A percentile compares a stretch with the other conserved stretches of the same genome.
Evolutionary conservation across 2,329 filamentous ascomycete genomes (phyloP).

Genomic region (Fusarium luffae): DNA sequence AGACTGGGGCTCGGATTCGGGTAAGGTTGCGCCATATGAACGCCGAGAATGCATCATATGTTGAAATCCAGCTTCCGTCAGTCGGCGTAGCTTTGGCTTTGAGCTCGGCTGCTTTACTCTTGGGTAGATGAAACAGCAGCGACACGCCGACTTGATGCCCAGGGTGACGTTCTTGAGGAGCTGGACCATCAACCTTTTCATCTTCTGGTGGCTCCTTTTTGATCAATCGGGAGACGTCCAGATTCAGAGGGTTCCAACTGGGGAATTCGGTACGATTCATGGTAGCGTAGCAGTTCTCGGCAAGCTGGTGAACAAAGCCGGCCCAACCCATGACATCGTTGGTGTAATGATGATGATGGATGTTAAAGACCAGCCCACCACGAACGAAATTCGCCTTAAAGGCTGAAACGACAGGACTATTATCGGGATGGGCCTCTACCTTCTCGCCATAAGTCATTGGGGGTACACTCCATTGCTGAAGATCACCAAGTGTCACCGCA

Average conservation of each 20-base stretch:
- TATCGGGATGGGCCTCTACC: conserved; percentile 51
- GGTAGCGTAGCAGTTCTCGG: conserved; percentile 55
- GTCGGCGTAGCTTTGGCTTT: conserved; percentile 51
- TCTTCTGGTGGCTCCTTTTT: conserved; percentile 45
- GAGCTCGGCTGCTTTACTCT: conserved; percentile 55
- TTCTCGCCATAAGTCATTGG: conserved; percentile 55
- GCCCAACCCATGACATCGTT: conserved; percentile 58
- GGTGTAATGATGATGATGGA: conserved; percentile 56
- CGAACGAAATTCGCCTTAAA: conserved; percentile 57
- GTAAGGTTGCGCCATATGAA: conserved; percentile 56
- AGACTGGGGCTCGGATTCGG: conserved; percentile 49
- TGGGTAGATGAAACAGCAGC: conserved; percentile 57
- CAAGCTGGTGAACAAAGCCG: conserved; percentile 52
- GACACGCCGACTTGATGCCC: conserved; percentile 40
- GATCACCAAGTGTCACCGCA: conserved; percentile 48
- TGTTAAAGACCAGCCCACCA: conserved; percentile 55
- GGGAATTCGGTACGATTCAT: conserved; percentile 46
- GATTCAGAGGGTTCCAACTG: conserved; percentile 50
- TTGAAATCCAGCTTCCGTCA: conserved; percentile 56
- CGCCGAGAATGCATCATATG: conserved; percentile 58
- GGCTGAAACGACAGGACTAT: conserved; percentile 49
- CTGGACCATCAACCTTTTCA: conserved; percentile 48
- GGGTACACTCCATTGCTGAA: conserved; percentile 49
- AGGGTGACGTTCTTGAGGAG: conserved; percentile 45
- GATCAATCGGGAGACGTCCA: conserved; percentile 51